Base-by-base conservation (phyloP, 371 early-diverging fungal genomes). In the Saksenaea oblongispora region DNA sequence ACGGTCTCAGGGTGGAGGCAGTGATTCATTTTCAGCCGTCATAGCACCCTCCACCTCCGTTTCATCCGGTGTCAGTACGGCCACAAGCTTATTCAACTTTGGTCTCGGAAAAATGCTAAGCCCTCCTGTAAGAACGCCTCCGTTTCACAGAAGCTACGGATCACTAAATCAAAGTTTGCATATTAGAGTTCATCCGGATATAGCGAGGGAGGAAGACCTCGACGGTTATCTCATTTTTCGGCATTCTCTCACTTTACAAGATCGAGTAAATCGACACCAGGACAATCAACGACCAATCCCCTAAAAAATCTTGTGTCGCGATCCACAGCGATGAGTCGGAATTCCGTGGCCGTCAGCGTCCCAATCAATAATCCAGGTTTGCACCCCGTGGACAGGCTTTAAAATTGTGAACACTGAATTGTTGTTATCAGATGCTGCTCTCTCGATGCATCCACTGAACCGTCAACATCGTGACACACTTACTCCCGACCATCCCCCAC, bases 381-480 rank as follows among this genome's bases (percentile, higher is more conserved):
- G 51, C 2, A 47, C 22, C 51, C 18, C 51, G 22, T 47, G 22
- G 22, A 17, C 51, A 9, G 51, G 9, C 8, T 4, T 22, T 47
- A 47, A 47, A 17, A 58, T 13, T 35, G 18, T 11, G 18, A 47
- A 26, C 17, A 28, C 34, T 47, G 18, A 59, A 61, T 59, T 27
- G 18, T 36, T 56, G 14, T 17, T 51, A 11, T 58, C 64, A 86
- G 86, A 84, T 37, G 84, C 84, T 18, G 79, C 79, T 22, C 60
- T 58, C 10, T 70, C 75, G 9, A 83, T 86, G 86, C 72, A 80
- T 64, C 84, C 85, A 31, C 37, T 82, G 56, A 82, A 73, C 53
- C 51, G 22, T 3, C 51, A 47, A 22, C n/a, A 22, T 17, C 22
- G 51, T 17, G 51, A 47, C 4, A 22, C 44, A 22, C 24, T 28